Evolutionary conservation across 129 eudicot genomes (phyloP), one percentile per base, ranked within the genome.

Genomic region (Flaveria robusta): DNA sequence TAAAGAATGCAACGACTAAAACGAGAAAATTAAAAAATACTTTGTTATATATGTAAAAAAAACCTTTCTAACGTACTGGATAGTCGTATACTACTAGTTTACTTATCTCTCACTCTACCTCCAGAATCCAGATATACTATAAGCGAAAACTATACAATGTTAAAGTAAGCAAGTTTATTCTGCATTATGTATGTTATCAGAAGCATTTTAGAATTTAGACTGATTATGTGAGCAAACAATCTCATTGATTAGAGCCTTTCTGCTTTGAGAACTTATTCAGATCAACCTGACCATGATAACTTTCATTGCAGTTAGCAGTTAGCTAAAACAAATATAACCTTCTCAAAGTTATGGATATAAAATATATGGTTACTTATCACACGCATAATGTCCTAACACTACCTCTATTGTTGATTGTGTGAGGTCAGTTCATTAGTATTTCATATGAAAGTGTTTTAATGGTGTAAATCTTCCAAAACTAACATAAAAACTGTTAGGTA

Each of bases 161-260:
- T 18, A 18, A n/a, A 52, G 59, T 18, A 52, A 18, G 59, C 59
- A 52, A 16, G 3, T 52, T 18, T 52, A n/a, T 52, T n/a, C 24
- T 52, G 59, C 59, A 5, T n/a, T 18, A 52, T 52, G 60, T 55
- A 19, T 20, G 67, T 72, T 24, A 55, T 74, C 7, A 22, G 55
- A 31, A 59, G 26, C 78, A 56, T 14, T 24, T 74, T 62, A n/a
- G n/a, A n/a, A n/a, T n/a, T n/a, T n/a, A n/a, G 62, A 18, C 60
- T 31, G 18, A 31, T 19, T n/a, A 29, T n/a, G 26, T 60, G 26
- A 74, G 47, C 37, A 47, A 15, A 63, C 26, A 9, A 26, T 27
- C 49, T 42, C 27, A 60, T 56, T 56, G 31, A 56, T 22, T 23
- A 56, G 31, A 19, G 3, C 23, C 0, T 18, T 51, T 51, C 24